Conservation (phyloP, 2,329 filamentous ascomycete species). For the Colletotrichum sp. region DNA sequence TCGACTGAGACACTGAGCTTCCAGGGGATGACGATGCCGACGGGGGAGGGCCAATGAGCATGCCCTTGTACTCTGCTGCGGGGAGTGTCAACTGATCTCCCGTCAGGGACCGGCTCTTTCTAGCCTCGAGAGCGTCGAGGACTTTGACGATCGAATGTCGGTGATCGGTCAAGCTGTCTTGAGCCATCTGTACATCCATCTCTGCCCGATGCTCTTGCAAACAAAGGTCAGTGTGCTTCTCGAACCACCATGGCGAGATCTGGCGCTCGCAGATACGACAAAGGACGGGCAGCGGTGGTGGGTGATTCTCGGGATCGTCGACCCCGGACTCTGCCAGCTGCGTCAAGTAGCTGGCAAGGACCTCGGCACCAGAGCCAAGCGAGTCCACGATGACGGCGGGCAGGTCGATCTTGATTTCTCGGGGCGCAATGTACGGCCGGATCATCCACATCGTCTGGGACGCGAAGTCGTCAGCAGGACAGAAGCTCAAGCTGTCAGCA, state of each 20-base stretch:
- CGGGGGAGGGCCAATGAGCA: conserved; percentile 79
- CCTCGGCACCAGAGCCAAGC: conserved; percentile 90
- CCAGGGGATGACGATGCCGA: conserved; percentile 76
- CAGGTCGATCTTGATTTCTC: conserved; percentile 95
- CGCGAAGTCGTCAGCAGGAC: not conserved
- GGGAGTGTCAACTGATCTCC: conserved; percentile 59
- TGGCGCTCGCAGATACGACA: conserved; percentile 98
- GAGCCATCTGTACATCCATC: conserved; percentile 96
- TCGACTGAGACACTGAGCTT: conserved; percentile 73
- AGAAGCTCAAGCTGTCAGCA: not conserved
- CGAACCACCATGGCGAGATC: conserved; percentile 99
- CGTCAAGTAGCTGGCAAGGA: conserved; percentile 92
- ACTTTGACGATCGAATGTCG: conserved; percentile 95
- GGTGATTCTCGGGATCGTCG: conserved; percentile 76
- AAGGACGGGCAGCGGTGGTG: conserved; percentile 83
- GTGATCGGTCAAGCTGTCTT: conserved; percentile 91
- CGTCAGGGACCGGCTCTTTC: conserved; percentile 68
- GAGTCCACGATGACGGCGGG: conserved; percentile 90
- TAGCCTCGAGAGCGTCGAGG: conserved; percentile 86
- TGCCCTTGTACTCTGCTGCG: conserved; percentile 84
- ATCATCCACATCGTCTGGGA: conserved; percentile 99
- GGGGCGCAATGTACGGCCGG: conserved; percentile 83
- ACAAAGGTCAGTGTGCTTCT: conserved; percentile 97
- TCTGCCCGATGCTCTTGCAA: conserved; percentile 95
- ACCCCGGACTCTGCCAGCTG: conserved; percentile 83